Evolutionary conservation across 2,329 filamentous ascomycete genomes (phyloP).

Genomic region (Aspergillus glaucus): DNA sequence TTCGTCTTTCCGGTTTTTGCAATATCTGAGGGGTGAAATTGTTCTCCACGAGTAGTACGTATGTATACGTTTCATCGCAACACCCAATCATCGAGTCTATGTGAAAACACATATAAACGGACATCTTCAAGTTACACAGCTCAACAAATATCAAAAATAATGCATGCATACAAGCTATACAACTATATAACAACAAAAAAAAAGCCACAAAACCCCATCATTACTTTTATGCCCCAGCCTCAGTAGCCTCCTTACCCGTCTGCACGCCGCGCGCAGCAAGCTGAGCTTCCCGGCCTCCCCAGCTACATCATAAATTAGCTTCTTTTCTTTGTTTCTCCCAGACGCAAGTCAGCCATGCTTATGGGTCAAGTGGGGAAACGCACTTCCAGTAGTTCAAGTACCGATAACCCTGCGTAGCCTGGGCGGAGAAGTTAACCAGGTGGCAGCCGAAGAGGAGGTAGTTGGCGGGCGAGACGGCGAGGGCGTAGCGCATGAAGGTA

Average conservation of each 20-base stretch:
- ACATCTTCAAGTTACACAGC: too few relatives aligned
- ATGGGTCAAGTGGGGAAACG: constrained; percentile 14
- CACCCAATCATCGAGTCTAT: too few relatives aligned
- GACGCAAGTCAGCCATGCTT: neutral
- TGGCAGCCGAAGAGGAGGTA: constrained; percentile 65
- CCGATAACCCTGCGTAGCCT: constrained; percentile 56
- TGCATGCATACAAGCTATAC: neutral
- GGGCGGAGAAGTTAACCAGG: constrained; percentile 57
- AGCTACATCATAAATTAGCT: constrained; percentile 19
- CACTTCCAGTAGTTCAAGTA: constrained; percentile 56
- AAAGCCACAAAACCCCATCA: constrained; percentile 1
- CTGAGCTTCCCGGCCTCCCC: constrained; percentile 37
- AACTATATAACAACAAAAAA: constrained; percentile 3
- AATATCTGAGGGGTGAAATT: too few relatives aligned
- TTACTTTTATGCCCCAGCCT: constrained; percentile 22
- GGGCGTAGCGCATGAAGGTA: constrained; percentile 61
- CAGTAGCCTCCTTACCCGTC: constrained; percentile 22
- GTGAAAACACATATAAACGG: neutral
- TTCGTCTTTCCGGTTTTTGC: too few relatives aligned
- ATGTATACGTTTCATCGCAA: too few relatives aligned
- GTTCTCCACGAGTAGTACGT: too few relatives aligned
- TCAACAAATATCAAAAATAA: too few relatives aligned
- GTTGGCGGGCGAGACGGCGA: constrained; percentile 58
- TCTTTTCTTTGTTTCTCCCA: neutral
- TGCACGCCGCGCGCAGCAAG: constrained; percentile 30